phyloP scores from a whole-genome alignment of 345 rosid species.

The Leavenworthia alabamica region DNA sequence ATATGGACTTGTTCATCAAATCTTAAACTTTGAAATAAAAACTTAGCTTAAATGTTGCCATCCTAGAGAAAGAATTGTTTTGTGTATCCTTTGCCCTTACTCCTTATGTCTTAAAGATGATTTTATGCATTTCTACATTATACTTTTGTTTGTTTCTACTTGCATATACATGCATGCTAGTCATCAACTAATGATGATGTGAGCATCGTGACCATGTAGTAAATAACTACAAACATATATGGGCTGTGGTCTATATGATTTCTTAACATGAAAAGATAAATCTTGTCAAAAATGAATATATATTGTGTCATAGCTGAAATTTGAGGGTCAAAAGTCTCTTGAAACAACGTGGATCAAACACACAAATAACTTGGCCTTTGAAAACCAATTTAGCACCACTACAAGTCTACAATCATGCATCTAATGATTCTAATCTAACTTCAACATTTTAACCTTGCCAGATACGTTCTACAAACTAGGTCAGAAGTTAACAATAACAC shows the following conservation, averaged over 20 bases:
- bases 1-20: constrained; percentile 29
- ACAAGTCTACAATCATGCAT: neutral
- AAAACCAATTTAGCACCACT: neutral
- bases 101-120: too few species aligned
- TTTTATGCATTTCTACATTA: too few species aligned
- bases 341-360: constrained; percentile 16
- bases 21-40: neutral
- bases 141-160: too few species aligned
- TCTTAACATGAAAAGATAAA: neutral
- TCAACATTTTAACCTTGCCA: neutral
- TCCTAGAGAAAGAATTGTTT: too few species aligned
- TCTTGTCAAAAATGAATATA: neutral
- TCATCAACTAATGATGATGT: too few species aligned
- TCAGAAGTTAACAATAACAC: too few species aligned
- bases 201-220: too few species aligned
- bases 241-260: neutral
- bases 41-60: too few species aligned
- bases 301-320: neutral
- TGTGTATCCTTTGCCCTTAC: too few species aligned
- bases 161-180: too few species aligned
- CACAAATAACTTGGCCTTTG: neutral
- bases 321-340: constrained; percentile 14
- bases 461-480: neutral
- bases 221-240: too few species aligned
- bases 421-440: too few species aligned